Percentiles rank a stretch among this genome's conserved stretches.
These are phyloP conservation scores for Aspergillus sp. DNA, from an alignment of 2,329 filamentous ascomycete genomes.

Conservation along the genomic window DNA sequence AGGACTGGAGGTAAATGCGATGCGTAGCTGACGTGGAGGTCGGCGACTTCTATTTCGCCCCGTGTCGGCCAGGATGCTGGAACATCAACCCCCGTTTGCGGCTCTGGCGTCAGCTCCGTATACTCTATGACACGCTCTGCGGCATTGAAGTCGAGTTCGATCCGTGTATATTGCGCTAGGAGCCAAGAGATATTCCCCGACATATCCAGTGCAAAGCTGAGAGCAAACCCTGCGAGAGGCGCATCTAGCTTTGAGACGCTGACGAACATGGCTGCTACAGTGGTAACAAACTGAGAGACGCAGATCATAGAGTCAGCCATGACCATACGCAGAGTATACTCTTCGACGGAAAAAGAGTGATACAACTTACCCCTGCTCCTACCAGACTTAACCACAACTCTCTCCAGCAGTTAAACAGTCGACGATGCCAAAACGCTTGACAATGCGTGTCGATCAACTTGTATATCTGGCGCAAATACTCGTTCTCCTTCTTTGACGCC, in stretches of 20 bases:
- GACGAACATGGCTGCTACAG: conserved; percentile 65
- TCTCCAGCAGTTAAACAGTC: conserved; percentile 74
- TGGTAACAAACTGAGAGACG: conserved; percentile 59
- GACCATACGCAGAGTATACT: not conserved
- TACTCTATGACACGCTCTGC: conserved; percentile 75
- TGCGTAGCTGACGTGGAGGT: conserved; percentile 69
- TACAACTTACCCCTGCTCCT: conserved; percentile 38
- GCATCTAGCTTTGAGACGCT: conserved; percentile 61
- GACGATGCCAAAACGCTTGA: conserved; percentile 52
- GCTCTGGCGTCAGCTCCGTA: conserved; percentile 64
- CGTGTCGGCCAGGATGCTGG: conserved; percentile 73
- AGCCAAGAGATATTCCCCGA: conserved; percentile 62
- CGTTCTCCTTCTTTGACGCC: conserved; percentile 64
- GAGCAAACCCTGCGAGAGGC: conserved; percentile 70
- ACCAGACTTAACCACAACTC: conserved; percentile 67
- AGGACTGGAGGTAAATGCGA: conserved; percentile 67
- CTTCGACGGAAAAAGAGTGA: not conserved
- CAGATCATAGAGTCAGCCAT: not conserved
- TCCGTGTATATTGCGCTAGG: conserved; percentile 61
- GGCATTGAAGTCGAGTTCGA: conserved; percentile 75
- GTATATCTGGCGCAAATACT: conserved; percentile 68
- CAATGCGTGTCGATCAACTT: conserved; percentile 16
- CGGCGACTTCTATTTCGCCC: conserved; percentile 67
- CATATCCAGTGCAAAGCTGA: conserved; percentile 72
- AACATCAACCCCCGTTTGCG: conserved; percentile 60